Conservation (phyloP, 345 rosid genomes). For the Eucalyptus erythrocorys region DNA sequence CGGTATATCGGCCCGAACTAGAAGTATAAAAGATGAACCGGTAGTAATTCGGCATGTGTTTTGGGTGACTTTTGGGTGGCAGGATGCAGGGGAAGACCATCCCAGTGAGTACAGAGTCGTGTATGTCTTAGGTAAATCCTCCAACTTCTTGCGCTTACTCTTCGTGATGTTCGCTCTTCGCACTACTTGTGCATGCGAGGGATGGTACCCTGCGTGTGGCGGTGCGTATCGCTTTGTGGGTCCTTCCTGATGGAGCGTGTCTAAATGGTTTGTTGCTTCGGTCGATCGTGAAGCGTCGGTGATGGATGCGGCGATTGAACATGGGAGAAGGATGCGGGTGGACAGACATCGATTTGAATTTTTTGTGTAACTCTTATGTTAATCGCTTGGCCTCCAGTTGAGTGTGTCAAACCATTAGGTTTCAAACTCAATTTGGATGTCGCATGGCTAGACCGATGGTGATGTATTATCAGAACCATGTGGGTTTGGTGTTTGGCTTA, state of each 20-base stretch:
- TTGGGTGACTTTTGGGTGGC: not conserved
- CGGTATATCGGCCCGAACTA: accelerated
- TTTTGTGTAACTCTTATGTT: not conserved
- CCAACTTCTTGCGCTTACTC: not conserved
- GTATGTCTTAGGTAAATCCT: not conserved
- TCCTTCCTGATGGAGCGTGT: not conserved
- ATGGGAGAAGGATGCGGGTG: not conserved
- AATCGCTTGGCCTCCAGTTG: not conserved
- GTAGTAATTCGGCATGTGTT: not conserved
- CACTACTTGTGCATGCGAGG: not conserved
- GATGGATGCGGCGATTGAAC: not conserved
- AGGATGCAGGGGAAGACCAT: not conserved
- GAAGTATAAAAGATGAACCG: not conserved
- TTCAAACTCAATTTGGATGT: not conserved
- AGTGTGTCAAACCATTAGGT: not conserved
- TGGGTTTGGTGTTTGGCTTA: not conserved
- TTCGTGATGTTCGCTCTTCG: not conserved
- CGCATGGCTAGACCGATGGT: not conserved
- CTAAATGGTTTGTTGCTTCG: not conserved
- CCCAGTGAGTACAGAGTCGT: not conserved
- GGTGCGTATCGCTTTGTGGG: not conserved
- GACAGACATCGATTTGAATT: not conserved
- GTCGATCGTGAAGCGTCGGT: not conserved
- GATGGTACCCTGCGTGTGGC: not conserved
- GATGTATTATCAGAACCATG: not conserved